Conservation (phyloP, 208 protist species). For the Leishmania aethiopica region DNA sequence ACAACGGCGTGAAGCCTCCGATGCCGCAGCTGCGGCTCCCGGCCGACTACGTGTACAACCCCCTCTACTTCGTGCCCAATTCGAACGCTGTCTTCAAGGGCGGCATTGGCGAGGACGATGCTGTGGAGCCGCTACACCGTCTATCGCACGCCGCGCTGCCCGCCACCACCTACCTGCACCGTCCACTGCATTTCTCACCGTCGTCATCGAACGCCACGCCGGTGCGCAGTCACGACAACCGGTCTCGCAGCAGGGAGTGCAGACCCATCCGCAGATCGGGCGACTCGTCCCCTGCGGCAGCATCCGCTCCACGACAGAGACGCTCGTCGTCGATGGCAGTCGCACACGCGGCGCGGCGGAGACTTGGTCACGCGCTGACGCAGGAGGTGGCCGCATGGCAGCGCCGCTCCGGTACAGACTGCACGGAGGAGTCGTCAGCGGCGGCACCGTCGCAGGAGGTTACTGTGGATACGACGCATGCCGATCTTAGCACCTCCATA, state of each 20-base stretch:
- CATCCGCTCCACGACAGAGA: not conserved
- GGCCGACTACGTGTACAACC: conserved; percentile 25
- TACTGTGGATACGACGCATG: not conserved
- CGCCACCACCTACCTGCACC: conserved; percentile 21
- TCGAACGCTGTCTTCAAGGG: not conserved
- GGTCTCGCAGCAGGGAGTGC: not conserved
- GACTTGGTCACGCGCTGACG: conserved; percentile 9
- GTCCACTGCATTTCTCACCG: conserved; percentile 19
- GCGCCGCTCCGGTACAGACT: not conserved
- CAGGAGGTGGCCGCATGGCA: conserved; percentile 17
- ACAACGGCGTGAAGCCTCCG: conserved; percentile 1
- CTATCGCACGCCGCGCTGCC: conserved; percentile 7
- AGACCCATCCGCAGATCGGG: not conserved
- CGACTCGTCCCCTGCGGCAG: no score
- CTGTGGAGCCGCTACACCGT: not conserved
- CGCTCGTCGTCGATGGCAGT: not conserved
- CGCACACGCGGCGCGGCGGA: not conserved
- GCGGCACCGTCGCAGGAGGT: not conserved
- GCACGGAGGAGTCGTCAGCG: not conserved
- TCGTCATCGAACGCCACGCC: not conserved
- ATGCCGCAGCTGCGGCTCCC: conserved; percentile 27
- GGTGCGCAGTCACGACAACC: not conserved
- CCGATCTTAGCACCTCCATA: not conserved
- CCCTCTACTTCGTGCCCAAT: conserved; percentile 10
- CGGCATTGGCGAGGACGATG: not conserved